These are phyloP conservation scores for Xylogone sp. DNA, from an alignment of 2,329 filamentous ascomycete species.

Conservation along the genomic window DNA sequence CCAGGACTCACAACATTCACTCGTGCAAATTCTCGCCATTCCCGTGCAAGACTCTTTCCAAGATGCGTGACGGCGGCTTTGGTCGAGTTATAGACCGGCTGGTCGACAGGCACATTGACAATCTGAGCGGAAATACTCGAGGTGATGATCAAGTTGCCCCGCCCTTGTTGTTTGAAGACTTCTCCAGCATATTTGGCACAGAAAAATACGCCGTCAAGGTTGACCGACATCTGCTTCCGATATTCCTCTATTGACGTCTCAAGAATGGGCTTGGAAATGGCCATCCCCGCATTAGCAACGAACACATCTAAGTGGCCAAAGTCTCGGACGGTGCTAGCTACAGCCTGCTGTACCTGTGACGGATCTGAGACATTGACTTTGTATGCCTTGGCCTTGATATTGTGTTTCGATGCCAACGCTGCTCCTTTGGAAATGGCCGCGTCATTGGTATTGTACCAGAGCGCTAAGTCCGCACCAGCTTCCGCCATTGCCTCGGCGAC, in stretches of 20 bases:
- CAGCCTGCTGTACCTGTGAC: slow-evolving; percentile 63
- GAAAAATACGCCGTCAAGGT: slow-evolving; percentile 72
- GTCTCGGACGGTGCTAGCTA: slow-evolving; percentile 58
- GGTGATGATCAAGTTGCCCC: slow-evolving; percentile 68
- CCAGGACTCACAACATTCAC: slow-evolving; percentile 79
- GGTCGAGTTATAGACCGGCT: slow-evolving; percentile 74
- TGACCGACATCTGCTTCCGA: slow-evolving; percentile 37
- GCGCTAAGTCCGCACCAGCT: slow-evolving; percentile 13
- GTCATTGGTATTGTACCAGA: slow-evolving; percentile 28
- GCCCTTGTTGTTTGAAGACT: slow-evolving; percentile 54
- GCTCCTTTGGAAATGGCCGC: slow-evolving; percentile 24
- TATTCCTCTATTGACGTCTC: background rate
- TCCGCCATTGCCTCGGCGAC: background rate
- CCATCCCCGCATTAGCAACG: slow-evolving; percentile 72
- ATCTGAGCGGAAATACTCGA: slow-evolving; percentile 77
- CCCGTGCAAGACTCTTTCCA: slow-evolving; percentile 71
- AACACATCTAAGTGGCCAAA: slow-evolving; percentile 68
- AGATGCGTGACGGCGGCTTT: slow-evolving; percentile 77
- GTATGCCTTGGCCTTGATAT: slow-evolving; percentile 41
- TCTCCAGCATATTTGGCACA: slow-evolving; percentile 65
- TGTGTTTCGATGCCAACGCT: slow-evolving; percentile 11
- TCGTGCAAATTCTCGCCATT: slow-evolving; percentile 75
- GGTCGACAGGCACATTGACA: slow-evolving; percentile 79
- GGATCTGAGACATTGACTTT: slow-evolving; percentile 71
- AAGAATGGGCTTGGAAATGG: slow-evolving; percentile 55